phyloP scores from a whole-genome alignment of 345 rosid genomes.

The Heritiera littoralis region DNA sequence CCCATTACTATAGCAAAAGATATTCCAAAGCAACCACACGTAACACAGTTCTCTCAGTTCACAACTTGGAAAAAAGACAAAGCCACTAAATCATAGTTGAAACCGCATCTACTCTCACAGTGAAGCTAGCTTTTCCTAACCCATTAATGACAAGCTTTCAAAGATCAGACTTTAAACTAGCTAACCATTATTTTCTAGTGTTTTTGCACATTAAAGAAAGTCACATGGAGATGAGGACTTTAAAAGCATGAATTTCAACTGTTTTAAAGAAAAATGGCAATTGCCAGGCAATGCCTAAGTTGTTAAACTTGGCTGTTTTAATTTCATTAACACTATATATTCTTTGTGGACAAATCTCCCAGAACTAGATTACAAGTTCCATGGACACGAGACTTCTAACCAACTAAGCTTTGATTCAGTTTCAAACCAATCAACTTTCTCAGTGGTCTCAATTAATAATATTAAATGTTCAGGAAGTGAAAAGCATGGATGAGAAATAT shows the following conservation, averaged over 20 bases:
- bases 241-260: not conserved
- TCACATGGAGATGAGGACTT: not conserved
- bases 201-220: not conserved
- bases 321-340: not conserved
- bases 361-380: not conserved
- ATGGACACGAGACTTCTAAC: not conserved
- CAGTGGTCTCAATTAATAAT: not conserved
- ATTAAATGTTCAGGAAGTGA: not conserved
- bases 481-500: not conserved
- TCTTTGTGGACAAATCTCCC: not conserved
- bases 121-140: not conserved
- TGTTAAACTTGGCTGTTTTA: not conserved
- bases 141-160: not conserved
- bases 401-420: not conserved
- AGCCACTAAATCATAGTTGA: not conserved
- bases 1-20: not conserved
- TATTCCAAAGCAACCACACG: not conserved
- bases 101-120: not conserved
- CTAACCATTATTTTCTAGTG: no score
- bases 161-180: not conserved
- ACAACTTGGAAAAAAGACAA: no score
- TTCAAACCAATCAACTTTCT: not conserved
- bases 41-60: no score
- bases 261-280: not conserved
- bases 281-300: not conserved